Percentiles rank a stretch among this genome's conserved stretches.
Evolutionary conservation across 768 basidiomycete species (phyloP).

Genomic region (Saitozyma sp.): DNA sequence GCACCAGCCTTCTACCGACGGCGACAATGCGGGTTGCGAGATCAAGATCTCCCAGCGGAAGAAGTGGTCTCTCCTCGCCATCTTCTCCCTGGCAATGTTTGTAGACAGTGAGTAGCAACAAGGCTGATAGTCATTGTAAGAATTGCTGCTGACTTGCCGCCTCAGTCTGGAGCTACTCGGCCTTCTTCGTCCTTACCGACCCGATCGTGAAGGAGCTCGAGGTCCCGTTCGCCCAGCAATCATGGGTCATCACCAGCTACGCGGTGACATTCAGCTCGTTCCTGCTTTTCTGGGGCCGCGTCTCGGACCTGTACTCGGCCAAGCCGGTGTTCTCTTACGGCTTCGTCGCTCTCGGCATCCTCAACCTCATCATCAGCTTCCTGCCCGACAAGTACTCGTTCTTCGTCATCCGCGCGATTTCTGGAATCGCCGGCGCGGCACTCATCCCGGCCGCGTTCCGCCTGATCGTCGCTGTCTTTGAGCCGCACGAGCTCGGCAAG

Average conservation of each 20-base stretch:
- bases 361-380: conserved; percentile 31
- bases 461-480: conserved; percentile 31
- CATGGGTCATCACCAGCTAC: conserved; percentile 26
- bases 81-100: conserved; percentile 19
- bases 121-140: neutral
- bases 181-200: conserved; percentile 21
- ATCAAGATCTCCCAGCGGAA: conserved; percentile 12
- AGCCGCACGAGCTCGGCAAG: conserved; percentile 23
- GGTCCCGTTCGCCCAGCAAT: conserved; percentile 9
- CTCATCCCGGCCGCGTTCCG: conserved; percentile 28
- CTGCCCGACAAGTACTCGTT: conserved; percentile 32
- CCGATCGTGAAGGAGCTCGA: conserved; percentile 14
- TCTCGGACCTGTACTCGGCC: conserved; percentile 33
- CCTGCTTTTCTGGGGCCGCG: conserved; percentile 34
- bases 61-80: conserved; percentile 18
- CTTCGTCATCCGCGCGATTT: conserved; percentile 35
- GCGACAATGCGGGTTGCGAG: neutral
- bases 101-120: conserved; percentile 11
- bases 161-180: conserved; percentile 13
- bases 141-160: neutral
- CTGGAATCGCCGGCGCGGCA: conserved; percentile 28
- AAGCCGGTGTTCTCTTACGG: conserved; percentile 30
- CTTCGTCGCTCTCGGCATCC: conserved; percentile 28
- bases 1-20: too few relatives aligned
- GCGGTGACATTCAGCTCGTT: conserved; percentile 34